Base-by-base conservation (phyloP, 768 basidiomycete species). In the Boletus bicolor region DNA sequence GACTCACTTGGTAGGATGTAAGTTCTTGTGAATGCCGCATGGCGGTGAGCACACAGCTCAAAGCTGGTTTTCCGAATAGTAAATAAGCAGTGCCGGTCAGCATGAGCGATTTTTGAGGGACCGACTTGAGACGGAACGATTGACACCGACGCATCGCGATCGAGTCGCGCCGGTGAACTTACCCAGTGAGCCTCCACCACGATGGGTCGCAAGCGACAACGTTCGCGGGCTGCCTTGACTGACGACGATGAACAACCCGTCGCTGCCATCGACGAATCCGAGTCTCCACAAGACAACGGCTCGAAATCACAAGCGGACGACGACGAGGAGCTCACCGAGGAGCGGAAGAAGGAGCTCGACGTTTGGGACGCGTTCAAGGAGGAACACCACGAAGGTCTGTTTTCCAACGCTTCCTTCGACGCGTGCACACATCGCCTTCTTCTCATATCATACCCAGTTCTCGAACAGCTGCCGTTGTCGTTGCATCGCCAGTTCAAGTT, bases 321-420 rank as follows among this genome's bases (percentile, higher is more conserved):
- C 7, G 51, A 41, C 0, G 65, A 58, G 44, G 62, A 53, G 50
- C 57, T 44, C 42, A 54, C 32, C 5, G 65, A 65, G 53, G 67
- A 66, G 46, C 65, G 61, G 24, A 77, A 81, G 62, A 83, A 80
- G 66, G 86, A 87, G 61, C 77, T 74, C 55, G 83, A 83, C 34
- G 77, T 89, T 37, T 89, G 88, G 87, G 85, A 88, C 44, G 75
- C 82, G 38, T 81, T 92, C 66, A 81, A 82, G 64, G 91, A 92
- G 64, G 87, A 92, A 56, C 83, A 90, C 62, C 84, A 83, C 68
- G 91, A 91, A 80, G 82, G 91, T 86, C 42, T 47, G 77, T 37
- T 58, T 24, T 42, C 35, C 34, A 35, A 46, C 15, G 11, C 32
- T 7, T 36, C 45, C 7, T 30, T 19, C 38, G 43, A 41, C 47